Conservation (phyloP, 2,329 filamentous ascomycete genomes). For the Cordyceps militaris region DNA sequence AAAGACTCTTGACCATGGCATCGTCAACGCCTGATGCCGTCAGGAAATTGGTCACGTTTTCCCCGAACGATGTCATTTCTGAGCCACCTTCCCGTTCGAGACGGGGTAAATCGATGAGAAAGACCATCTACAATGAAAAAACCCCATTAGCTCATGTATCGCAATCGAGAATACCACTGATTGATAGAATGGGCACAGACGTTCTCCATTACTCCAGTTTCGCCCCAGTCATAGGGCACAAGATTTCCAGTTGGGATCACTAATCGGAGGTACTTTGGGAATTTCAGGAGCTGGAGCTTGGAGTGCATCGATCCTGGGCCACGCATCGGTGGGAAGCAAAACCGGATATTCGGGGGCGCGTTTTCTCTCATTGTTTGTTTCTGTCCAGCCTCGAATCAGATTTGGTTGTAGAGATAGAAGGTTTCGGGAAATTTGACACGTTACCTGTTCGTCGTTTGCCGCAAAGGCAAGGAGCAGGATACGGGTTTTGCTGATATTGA, state of each 20-base stretch:
- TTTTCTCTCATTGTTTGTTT: constrained; percentile 43
- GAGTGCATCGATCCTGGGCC: constrained; percentile 79
- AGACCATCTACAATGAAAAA: constrained; percentile 49
- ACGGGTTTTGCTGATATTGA: constrained; percentile 54
- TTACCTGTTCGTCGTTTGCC: constrained; percentile 44
- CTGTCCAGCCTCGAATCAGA: constrained; percentile 24
- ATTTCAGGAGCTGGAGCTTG: constrained; percentile 87
- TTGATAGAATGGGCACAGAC: constrained; percentile 29
- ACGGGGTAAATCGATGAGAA: constrained; percentile 83
- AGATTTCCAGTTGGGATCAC: constrained; percentile 86
- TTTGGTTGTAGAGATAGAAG: too few species aligned
- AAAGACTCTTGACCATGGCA: constrained; percentile 59
- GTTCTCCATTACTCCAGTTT: constrained; percentile 79
- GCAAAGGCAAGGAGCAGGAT: constrained; percentile 56
- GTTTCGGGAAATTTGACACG: constrained; percentile 9
- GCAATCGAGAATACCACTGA: not conserved
- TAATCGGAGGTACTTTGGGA: constrained; percentile 63
- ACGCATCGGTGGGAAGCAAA: constrained; percentile 78
- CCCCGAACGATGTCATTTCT: constrained; percentile 49
- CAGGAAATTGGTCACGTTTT: constrained; percentile 66
- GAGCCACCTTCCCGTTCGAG: constrained; percentile 29
- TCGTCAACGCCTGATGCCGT: constrained; percentile 57
- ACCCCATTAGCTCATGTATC: not conserved
- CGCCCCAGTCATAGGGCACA: constrained; percentile 82
- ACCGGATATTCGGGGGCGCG: constrained; percentile 50